Percentiles rank a stretch among this genome's conserved stretches.
Conservation (phyloP, 2,329 filamentous ascomycete species). For the Arthroderma sp. region DNA sequence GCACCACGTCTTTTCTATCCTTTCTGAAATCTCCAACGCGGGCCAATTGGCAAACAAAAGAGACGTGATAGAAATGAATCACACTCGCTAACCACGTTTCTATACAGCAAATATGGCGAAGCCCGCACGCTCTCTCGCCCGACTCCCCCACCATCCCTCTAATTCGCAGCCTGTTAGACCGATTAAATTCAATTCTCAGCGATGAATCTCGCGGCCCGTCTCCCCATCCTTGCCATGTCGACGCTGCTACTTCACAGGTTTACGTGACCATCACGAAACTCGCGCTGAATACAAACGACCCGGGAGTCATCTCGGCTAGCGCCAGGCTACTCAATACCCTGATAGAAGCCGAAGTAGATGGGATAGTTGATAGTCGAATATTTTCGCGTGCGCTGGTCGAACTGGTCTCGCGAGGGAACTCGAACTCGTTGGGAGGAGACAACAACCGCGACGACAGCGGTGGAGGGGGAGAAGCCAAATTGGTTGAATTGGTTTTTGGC, state of each 20-base stretch:
- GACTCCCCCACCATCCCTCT: slow-evolving; percentile 40
- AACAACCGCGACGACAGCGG: slow-evolving; percentile 38
- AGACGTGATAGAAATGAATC: background rate
- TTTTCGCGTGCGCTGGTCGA: slow-evolving; percentile 84
- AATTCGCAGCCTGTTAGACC: slow-evolving; percentile 41
- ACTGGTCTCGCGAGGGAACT: slow-evolving; percentile 58
- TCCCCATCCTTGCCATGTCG: slow-evolving; percentile 83
- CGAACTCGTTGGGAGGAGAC: slow-evolving; percentile 16
- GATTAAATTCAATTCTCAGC: slow-evolving; percentile 55
- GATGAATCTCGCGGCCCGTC: slow-evolving; percentile 81
- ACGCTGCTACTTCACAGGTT: slow-evolving; percentile 72
- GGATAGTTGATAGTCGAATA: slow-evolving; percentile 71
- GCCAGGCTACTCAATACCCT: slow-evolving; percentile 80
- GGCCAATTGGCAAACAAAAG: background rate
- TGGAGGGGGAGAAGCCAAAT: slow-evolving; percentile 69
- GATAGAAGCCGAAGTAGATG: slow-evolving; percentile 92
- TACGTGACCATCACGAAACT: slow-evolving; percentile 85
- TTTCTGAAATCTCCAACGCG: background rate
- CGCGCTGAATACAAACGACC: slow-evolving; percentile 69
- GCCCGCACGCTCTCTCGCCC: slow-evolving; percentile 36
- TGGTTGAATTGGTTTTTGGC: slow-evolving; percentile 89
- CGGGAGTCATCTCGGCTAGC: slow-evolving; percentile 71
- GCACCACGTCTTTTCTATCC: background rate
- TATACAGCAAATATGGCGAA: slow-evolving; percentile 47
- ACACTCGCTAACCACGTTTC: slow-evolving; percentile 4